Percentiles rank a stretch among this genome's conserved stretches.
These are phyloP conservation scores for Ceraceosorus guamensis DNA, from an alignment of 1,284 basidiomycete genomes.

Conservation along the genomic window DNA sequence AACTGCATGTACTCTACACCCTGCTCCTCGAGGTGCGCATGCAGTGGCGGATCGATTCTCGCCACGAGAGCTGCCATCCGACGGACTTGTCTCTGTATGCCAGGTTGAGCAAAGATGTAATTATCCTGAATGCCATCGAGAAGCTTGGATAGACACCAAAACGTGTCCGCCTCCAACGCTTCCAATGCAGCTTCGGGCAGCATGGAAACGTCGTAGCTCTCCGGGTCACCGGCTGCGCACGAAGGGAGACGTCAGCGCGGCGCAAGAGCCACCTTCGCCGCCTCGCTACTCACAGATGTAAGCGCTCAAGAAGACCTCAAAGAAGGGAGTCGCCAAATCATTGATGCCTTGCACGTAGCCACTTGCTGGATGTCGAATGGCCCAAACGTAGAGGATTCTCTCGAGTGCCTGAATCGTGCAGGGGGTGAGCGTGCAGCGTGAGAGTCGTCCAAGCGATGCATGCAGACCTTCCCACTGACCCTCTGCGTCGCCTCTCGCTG, in stretches of 20 bases:
- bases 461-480: constrained; percentile 5
- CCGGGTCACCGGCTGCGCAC: constrained; percentile 6
- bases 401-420: constrained; percentile 24
- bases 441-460: neutral
- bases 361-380: constrained; percentile 45
- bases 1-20: constrained; percentile 49
- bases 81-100: constrained; percentile 43
- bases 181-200: constrained; percentile 33
- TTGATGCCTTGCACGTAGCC: constrained; percentile 49
- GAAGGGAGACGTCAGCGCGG: neutral
- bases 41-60: constrained; percentile 43
- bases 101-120: constrained; percentile 46
- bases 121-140: constrained; percentile 48
- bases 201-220: constrained; percentile 37
- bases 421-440: neutral
- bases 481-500: constrained; percentile 43
- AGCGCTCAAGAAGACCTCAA: constrained; percentile 43
- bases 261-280: too few relatives aligned
- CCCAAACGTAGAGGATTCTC: constrained; percentile 47
- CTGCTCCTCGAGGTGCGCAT: constrained; percentile 40
- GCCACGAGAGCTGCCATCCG: constrained; percentile 39
- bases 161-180: constrained; percentile 47
- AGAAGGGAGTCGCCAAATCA: constrained; percentile 48
- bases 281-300: constrained; percentile 23
- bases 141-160: constrained; percentile 46